Evolutionary conservation across 1,139 yeast species (phyloP).

Genomic region (Nematodospora anomalae): DNA sequence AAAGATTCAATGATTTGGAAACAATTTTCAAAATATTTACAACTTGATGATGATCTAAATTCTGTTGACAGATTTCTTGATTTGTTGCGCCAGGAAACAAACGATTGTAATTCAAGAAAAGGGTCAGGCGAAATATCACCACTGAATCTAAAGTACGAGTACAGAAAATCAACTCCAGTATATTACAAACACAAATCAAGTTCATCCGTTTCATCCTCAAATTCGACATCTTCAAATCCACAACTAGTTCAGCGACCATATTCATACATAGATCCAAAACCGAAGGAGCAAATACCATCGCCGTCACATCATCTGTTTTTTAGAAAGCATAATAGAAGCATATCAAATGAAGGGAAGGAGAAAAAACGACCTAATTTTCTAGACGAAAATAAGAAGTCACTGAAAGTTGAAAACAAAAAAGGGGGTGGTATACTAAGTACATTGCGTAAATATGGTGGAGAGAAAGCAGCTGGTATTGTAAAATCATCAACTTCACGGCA

Average conservation of each 20-base stretch:
- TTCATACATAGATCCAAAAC: slow-evolving; percentile 50
- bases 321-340: slow-evolving; percentile 57
- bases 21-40: slow-evolving; percentile 42
- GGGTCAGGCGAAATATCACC: slow-evolving; percentile 7
- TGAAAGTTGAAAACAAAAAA: slow-evolving; percentile 23
- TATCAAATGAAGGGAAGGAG: slow-evolving; percentile 46
- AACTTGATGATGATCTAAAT: slow-evolving; percentile 44
- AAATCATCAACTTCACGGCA: slow-evolving; percentile 18
- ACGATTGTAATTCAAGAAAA: slow-evolving; percentile 8
- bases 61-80: slow-evolving; percentile 55
- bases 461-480: slow-evolving; percentile 40
- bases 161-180: slow-evolving; percentile 35
- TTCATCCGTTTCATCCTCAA: slow-evolving; percentile 25
- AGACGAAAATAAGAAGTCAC: slow-evolving; percentile 9
- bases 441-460: slow-evolving; percentile 44
- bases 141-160: slow-evolving; percentile 22
- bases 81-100: slow-evolving; percentile 29
- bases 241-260: slow-evolving; percentile 44
- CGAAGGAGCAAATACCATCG: slow-evolving; percentile 20
- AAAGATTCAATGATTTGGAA: slow-evolving; percentile 48
- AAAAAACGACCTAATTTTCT: slow-evolving; percentile 4
- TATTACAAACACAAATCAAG: slow-evolving; percentile 26
- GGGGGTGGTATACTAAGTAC: slow-evolving; percentile 41
- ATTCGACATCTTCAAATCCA: slow-evolving; percentile 16
- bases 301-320: slow-evolving; percentile 52